Base-by-base conservation (phyloP, 208 protist species). In the Leptomonas pyrrhocoris region DNA sequence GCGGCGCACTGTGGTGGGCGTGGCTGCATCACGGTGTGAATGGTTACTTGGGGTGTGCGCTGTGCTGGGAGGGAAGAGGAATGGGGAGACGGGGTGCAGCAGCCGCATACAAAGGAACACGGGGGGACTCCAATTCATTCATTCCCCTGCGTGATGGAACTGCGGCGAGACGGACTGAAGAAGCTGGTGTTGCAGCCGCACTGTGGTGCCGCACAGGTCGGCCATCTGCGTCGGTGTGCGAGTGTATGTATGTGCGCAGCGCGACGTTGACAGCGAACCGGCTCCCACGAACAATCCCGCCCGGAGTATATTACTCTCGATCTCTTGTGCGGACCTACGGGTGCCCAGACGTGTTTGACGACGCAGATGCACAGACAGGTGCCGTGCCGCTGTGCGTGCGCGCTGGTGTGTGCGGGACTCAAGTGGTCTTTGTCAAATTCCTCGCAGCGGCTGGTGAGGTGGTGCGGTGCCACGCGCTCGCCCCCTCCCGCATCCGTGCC, bases 221-320 rank as follows among this genome's bases (percentile, higher is more conserved):
- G n/a, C n/a, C n/a, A n/a, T n/a, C n/a, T n/a, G n/a, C n/a, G n/a
- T n/a, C n/a, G n/a, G n/a, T n/a, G n/a, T n/a, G n/a, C n/a, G n/a
- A n/a, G n/a, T n/a, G n/a, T n/a, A n/a, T n/a, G n/a, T n/a, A n/a
- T n/a, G n/a, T n/a, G 40, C 40, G 15, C 40, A 43, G 40, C 40
- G 40, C 40, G 40, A 23, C 15, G 46, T 50, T 50, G 46, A 7
- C 11, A 43, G 40, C 40, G 28, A 0, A 15, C 48, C 69, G 76
- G 79, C 76, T 43, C 77, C 77, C 68, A 82, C 61, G 82, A 88
- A n/a, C 79, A 88, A 88, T 88, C 82, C 82, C 82, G 80, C 82
- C 79, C 55, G 67, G 82, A 84, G 82, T 83, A 59, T 88, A 88
- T 45, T 70, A 55, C 40, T 51, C 49, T 87, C 49, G 68, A 72